Conservation (phyloP, 129 eudicot species). For the Solidago caesia region DNA sequence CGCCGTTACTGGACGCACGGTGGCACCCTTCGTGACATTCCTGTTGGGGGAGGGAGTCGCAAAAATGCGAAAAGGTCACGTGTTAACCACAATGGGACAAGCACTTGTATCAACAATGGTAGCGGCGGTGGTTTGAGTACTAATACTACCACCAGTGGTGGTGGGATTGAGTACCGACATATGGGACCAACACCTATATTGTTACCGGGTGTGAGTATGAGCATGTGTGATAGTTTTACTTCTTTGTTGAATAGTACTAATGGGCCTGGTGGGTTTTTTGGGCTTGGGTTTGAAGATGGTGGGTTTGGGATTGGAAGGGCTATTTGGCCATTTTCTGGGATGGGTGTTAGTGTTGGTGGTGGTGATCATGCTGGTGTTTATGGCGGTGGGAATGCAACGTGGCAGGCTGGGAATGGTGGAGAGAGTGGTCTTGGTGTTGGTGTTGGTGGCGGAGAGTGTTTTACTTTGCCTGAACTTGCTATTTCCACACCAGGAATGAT, state of each 20-base stretch:
- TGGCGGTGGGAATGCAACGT: slow-evolving; percentile 33
- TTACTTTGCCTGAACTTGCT: slow-evolving; percentile 69
- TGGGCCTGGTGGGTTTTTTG: slow-evolving; percentile 50
- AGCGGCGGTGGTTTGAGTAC: neutral
- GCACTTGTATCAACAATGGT: neutral
- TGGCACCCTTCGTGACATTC: slow-evolving; percentile 73
- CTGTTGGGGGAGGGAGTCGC: slow-evolving; percentile 72
- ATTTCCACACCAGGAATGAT: slow-evolving; percentile 64
- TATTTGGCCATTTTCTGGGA: slow-evolving; percentile 52
- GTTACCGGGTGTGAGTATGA: slow-evolving; percentile 39
- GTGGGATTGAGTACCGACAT: slow-evolving; percentile 33
- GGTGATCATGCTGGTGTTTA: slow-evolving; percentile 36
- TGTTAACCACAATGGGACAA: neutral
- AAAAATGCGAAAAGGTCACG: slow-evolving; percentile 60
- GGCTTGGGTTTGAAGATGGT: slow-evolving; percentile 52
- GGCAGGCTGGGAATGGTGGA: slow-evolving; percentile 64
- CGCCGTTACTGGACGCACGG: slow-evolving; percentile 86
- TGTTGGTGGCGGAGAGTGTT: slow-evolving; percentile 56
- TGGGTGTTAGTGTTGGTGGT: slow-evolving; percentile 26
- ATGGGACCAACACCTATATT: slow-evolving; percentile 30
- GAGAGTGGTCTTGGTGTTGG: slow-evolving; percentile 26
- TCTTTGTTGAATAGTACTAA: slow-evolving; percentile 50
- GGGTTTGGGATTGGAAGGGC: slow-evolving; percentile 49
- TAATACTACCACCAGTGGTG: neutral
- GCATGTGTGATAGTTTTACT: slow-evolving; percentile 56